A percentile compares a stretch with the other conserved stretches of the same genome.
These are phyloP conservation scores for Phytophthora pini DNA, from an alignment of 352 stramenopile genomes.

Conservation along the genomic window DNA sequence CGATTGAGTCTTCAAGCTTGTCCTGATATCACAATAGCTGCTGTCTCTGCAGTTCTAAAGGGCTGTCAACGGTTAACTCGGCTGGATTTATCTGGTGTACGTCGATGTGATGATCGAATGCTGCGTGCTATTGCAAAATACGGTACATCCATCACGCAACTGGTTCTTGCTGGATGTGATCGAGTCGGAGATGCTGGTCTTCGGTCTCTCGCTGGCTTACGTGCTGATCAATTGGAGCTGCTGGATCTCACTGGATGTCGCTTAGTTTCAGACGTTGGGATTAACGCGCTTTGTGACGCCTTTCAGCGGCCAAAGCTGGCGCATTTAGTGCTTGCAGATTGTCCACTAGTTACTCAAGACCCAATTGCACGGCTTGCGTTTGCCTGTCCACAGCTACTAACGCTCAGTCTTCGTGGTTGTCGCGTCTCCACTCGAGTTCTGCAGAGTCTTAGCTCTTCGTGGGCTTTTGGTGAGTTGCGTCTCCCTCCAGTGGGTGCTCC, in stretches of 20 bases:
- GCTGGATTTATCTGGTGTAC: slow-evolving; percentile 65
- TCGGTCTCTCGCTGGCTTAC: slow-evolving; percentile 43
- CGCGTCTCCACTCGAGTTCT: slow-evolving; percentile 65
- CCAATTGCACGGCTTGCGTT: slow-evolving; percentile 64
- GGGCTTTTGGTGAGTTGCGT: slow-evolving; percentile 63
- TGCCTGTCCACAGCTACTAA: slow-evolving; percentile 71
- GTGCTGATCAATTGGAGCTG: slow-evolving; percentile 67
- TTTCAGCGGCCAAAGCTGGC: slow-evolving; percentile 59
- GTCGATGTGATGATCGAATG: slow-evolving; percentile 70
- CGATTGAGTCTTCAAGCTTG: slow-evolving; percentile 86
- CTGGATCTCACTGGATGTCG: slow-evolving; percentile 67
- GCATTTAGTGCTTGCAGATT: slow-evolving; percentile 69
- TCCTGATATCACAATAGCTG: slow-evolving; percentile 76
- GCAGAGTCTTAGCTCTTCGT: slow-evolving; percentile 69
- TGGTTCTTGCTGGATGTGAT: slow-evolving; percentile 70
- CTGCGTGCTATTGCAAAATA: slow-evolving; percentile 51
- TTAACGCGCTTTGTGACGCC: slow-evolving; percentile 59
- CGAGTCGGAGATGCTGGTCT: slow-evolving; percentile 66
- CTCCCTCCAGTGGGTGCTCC: slow-evolving; percentile 32
- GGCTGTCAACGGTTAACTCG: slow-evolving; percentile 50
- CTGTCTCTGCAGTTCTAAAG: slow-evolving; percentile 67
- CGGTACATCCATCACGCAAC: slow-evolving; percentile 44
- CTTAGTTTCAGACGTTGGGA: slow-evolving; percentile 57
- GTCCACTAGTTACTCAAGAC: slow-evolving; percentile 69
- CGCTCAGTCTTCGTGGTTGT: slow-evolving; percentile 71